phyloP scores from a whole-genome alignment of 495 filamentous ascomycete genomes.

The Aspergillus homomorphus region DNA sequence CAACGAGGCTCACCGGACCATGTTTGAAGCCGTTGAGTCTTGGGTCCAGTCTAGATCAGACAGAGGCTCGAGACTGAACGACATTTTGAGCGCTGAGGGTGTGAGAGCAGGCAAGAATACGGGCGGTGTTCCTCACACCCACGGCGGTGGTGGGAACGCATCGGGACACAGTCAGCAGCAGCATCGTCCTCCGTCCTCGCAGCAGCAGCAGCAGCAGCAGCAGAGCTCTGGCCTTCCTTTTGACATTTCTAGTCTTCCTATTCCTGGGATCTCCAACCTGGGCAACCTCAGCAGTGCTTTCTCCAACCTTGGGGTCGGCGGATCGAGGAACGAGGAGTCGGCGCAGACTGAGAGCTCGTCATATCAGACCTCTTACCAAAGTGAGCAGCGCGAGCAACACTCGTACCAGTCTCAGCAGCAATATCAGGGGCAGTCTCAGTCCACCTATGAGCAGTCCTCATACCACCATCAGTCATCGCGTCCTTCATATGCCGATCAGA shows the following conservation, averaged over 20 bases:
- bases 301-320: constrained; percentile 44
- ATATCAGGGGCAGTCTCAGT: neutral
- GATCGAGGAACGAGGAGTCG: constrained; percentile 25
- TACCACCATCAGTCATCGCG: constrained; percentile 2
- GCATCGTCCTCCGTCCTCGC: constrained; percentile 15
- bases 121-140: constrained; percentile 32
- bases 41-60: constrained; percentile 70
- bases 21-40: constrained; percentile 76
- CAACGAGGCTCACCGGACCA: constrained; percentile 74
- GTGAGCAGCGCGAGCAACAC: constrained; percentile 11
- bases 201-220: constrained; percentile 25
- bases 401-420: constrained; percentile 9
- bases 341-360: constrained; percentile 7
- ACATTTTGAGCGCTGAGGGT: constrained; percentile 71
- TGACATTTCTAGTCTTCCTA: constrained; percentile 40
- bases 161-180: constrained; percentile 19
- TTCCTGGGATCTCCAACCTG: constrained; percentile 42
- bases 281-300: constrained; percentile 37
- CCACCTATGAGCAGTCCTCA: constrained; percentile 4
- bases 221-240: constrained; percentile 32
- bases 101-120: constrained; percentile 80
- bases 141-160: constrained; percentile 10
- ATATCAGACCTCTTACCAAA: constrained; percentile 3
- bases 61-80: constrained; percentile 60
- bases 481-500: neutral